A percentile compares a stretch with the other conserved stretches of the same genome.
Evolutionary conservation across 352 stramenopile species (phyloP).

Genomic region (Phytophthora cactorum): DNA sequence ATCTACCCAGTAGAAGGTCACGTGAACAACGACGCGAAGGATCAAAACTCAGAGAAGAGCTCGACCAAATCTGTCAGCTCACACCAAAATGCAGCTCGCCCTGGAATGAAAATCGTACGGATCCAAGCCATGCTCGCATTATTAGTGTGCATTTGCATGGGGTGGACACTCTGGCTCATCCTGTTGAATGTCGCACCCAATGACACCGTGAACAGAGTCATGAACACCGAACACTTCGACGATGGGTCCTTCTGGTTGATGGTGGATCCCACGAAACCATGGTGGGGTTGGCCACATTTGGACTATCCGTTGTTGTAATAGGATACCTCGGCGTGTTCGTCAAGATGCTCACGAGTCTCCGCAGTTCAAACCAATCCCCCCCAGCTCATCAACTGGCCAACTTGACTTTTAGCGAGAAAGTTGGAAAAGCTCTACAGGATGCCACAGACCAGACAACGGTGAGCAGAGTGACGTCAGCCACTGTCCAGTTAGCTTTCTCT

Average conservation of each 20-base stretch:
- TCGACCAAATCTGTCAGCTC: not conserved
- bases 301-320: constrained; percentile 7
- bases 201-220: constrained; percentile 36
- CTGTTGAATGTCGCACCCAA: constrained; percentile 31
- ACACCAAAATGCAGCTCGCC: not conserved
- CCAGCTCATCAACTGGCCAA: not conserved
- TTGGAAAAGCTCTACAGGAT: not conserved
- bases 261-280: constrained; percentile 13
- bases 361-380: constrained; percentile 1
- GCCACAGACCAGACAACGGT: not conserved
- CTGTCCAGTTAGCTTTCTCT: not conserved
- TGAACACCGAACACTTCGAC: constrained; percentile 36
- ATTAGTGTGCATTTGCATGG: constrained; percentile 11
- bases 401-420: not conserved
- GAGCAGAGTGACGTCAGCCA: not conserved
- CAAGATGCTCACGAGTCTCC: constrained; percentile 9
- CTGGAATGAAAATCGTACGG: not conserved
- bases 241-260: constrained; percentile 41
- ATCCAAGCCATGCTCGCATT: not conserved
- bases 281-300: constrained; percentile 17
- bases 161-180: constrained; percentile 35
- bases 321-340: constrained; percentile 26
- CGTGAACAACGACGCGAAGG: not conserved
- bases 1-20: too few species aligned
- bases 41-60: not conserved